phyloP scores from a whole-genome alignment of 768 basidiomycete species.

The Filobasidium wieringae region DNA sequence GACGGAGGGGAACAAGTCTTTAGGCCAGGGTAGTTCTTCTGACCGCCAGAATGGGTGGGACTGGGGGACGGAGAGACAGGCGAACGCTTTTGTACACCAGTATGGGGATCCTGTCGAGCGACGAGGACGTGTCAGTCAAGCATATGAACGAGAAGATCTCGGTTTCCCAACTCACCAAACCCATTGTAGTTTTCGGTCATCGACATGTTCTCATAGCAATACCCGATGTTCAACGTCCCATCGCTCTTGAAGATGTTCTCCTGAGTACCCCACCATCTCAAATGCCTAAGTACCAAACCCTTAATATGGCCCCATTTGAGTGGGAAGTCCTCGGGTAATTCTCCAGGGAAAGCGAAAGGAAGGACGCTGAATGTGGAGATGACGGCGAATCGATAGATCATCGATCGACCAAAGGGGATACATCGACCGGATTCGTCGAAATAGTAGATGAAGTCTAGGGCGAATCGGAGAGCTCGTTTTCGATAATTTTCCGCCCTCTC shows the following conservation, averaged over 20 bases:
- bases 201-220: constrained; percentile 58
- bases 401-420: constrained; percentile 62
- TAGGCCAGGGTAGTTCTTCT: constrained; percentile 56
- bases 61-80: constrained; percentile 52
- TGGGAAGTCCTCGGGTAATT: constrained; percentile 56
- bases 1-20: constrained; percentile 43
- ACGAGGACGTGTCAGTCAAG: background rate
- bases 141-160: background rate
- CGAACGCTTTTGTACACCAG: constrained; percentile 71
- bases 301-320: constrained; percentile 60
- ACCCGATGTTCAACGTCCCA: constrained; percentile 62
- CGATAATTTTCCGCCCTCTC: constrained; percentile 55
- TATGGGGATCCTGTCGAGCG: constrained; percentile 54
- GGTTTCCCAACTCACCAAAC: constrained; percentile 24
- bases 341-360: constrained; percentile 48
- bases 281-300: constrained; percentile 58
- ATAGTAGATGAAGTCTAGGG: constrained; percentile 60
- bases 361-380: constrained; percentile 66
- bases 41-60: constrained; percentile 62
- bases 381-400: constrained; percentile 70
- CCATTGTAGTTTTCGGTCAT: constrained; percentile 64
- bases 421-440: constrained; percentile 60
- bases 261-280: constrained; percentile 59
- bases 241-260: constrained; percentile 46
- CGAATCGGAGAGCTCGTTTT: constrained; percentile 53